Conservation (phyloP, 1,284 basidiomycete genomes). For the Gastroboletus turbinatus region DNA sequence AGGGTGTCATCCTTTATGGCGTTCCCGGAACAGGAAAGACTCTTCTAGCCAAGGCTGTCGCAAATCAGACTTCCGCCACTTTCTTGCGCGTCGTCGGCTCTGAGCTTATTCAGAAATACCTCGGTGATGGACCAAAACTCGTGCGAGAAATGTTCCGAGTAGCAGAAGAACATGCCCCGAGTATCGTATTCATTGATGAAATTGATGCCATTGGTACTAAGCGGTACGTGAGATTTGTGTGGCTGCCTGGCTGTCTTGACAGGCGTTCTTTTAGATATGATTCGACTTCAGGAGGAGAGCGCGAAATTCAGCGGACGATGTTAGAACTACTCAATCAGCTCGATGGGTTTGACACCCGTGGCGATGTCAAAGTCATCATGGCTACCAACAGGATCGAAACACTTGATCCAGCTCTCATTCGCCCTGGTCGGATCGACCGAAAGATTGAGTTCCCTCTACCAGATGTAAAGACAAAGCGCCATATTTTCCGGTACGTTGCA, state of each 20-base stretch:
- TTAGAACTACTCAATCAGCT: constrained; percentile 97
- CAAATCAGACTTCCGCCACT: constrained; percentile 98
- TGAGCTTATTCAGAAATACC: constrained; percentile 98
- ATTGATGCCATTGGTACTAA: constrained; percentile 99
- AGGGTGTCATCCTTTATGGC: constrained; percentile 98
- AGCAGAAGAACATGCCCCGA: constrained; percentile 96
- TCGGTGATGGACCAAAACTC: constrained; percentile 98
- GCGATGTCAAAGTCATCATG: constrained; percentile 98
- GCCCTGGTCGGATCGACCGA: constrained; percentile 97
- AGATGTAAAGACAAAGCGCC: constrained; percentile 94
- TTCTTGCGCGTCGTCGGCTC: constrained; percentile 98
- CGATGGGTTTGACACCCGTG: constrained; percentile 98
- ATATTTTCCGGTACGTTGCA: constrained; percentile 83
- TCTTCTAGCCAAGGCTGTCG: constrained; percentile 95
- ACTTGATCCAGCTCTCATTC: constrained; percentile 94
- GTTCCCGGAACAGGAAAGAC: constrained; percentile 99
- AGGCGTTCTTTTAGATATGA: constrained; percentile 66
- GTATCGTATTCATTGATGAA: constrained; percentile 99
- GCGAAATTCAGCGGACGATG: constrained; percentile 99
- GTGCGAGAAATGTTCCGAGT: constrained; percentile 97
- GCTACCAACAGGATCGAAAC: constrained; percentile 94
- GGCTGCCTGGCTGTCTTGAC: not conserved
- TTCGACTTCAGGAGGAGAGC: constrained; percentile 95
- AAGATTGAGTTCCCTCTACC: constrained; percentile 97
- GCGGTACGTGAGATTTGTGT: constrained; percentile 53